Evolutionary conservation across 352 stramenopile genomes (phyloP), one percentile per base, ranked within the genome.

Genomic region (Phytophthora hibernalis): DNA sequence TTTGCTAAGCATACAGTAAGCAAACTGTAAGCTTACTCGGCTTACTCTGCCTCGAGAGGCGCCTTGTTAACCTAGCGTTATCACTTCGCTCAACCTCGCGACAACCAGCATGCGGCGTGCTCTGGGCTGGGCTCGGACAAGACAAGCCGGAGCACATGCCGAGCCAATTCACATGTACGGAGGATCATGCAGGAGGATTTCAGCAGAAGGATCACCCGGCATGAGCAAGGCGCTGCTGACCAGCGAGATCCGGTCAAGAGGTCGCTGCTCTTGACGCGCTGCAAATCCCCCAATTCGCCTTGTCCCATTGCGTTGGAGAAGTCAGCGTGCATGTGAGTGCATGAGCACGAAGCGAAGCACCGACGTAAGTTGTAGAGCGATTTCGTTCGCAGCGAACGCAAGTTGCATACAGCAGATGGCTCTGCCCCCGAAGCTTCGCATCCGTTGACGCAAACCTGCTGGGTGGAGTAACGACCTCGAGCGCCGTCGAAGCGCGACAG

Each of bases 311-410:
- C 55, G 40, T 54, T 44, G 42, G 50, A 58, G 42, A 68, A 54
- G 52, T 63, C 61, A 51, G 61, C 45, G 51, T 55, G 37, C 43
- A 45, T 16, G 21, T 10, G 16, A 28, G 24, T 35, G 56, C 56
- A 57, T 8, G 35, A 48, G n/a, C n/a, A n/a, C n/a, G n/a, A n/a
- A n/a, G n/a, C n/a, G n/a, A n/a, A n/a, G n/a, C n/a, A n/a, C 45
- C 26, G 54, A 50, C 45, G 22, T 1, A 43, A 16, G 13, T n/a
- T 15, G 9, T 37, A 38, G 30, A 16, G 15, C 3, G 56, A 67
- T 72, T 72, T 72, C 56, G 67, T 72, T 72, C 64, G 63, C 55
- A 71, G 56, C 42, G 42, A 22, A n/a, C 21, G 15, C 26, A 31
- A 10, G 33, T n/a, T n/a, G 33, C 33, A 40, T 3, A 5, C 33